phyloP scores from a whole-genome alignment of 805 yeast species.

The Wickerhamia fluorescens region DNA sequence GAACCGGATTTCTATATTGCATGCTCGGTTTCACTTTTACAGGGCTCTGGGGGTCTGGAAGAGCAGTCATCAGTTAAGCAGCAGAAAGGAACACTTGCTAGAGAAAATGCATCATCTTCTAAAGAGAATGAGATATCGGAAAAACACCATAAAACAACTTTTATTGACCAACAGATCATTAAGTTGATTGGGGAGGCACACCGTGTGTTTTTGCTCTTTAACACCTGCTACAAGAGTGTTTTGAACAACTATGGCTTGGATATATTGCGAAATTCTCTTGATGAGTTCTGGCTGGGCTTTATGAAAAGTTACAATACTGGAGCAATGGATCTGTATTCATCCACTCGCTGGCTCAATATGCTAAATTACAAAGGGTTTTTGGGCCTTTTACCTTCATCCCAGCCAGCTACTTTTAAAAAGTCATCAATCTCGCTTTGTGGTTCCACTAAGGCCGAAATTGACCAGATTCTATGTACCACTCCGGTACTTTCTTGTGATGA shows the following conservation, averaged over 20 bases:
- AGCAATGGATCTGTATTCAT: slow-evolving; percentile 13
- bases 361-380: slow-evolving; percentile 31
- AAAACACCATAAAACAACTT: slow-evolving; percentile 9
- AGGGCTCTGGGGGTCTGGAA: too few species aligned
- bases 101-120: too few species aligned
- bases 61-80: too few species aligned
- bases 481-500: too few species aligned
- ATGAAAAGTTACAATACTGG: slow-evolving; percentile 17
- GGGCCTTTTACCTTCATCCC: slow-evolving; percentile 17
- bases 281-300: slow-evolving; percentile 25
- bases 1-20: slow-evolving; percentile 22
- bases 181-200: slow-evolving; percentile 16
- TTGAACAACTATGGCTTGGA: slow-evolving; percentile 10
- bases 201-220: slow-evolving; percentile 19
- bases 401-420: slow-evolving; percentile 15
- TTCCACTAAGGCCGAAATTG: slow-evolving; percentile 12
- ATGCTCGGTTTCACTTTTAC: slow-evolving; percentile 20
- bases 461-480: slow-evolving; percentile 10
- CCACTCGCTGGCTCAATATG: slow-evolving; percentile 28
- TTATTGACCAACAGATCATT: slow-evolving; percentile 20
- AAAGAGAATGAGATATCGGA: slow-evolving; percentile 4
- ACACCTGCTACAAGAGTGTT: slow-evolving; percentile 17
- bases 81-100: too few species aligned
- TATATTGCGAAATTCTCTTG: slow-evolving; percentile 11
- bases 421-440: slow-evolving; percentile 19